Evolutionary conservation across 2,329 filamentous ascomycete genomes (phyloP), one percentile per base, ranked within the genome.

Genomic region (Penicillium sp.): DNA sequence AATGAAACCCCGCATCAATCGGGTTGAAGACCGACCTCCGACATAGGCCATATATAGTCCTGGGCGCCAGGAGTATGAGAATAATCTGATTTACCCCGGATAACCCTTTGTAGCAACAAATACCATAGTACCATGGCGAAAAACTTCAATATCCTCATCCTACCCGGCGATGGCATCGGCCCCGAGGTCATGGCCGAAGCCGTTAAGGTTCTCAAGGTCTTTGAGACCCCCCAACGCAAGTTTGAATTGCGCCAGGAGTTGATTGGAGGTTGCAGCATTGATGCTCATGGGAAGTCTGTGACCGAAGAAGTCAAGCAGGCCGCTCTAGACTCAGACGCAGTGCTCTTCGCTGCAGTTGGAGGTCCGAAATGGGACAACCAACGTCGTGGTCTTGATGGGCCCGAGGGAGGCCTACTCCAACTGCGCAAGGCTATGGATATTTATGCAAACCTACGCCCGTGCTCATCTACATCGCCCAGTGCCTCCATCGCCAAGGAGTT

Each of bases 371-470:
- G 91, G 91, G 91, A 92, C 64, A 91, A 89, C 49, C 64, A 66
- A 19, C 69, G 73, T 12, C 64, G 64, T 27, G 90, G 89, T 62
- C 79, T 86, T 48, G 88, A 96, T 60, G 89, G 91, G 17, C 92
- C 92, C 0, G 93, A 96, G 74, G 90, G 95, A 74, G 93, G 92
- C 53, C 85, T 96, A 65, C 84, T 97, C 57, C 85, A 82, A 68
- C 86, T 97, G 54, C 89, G 92, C 75, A 95, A 92, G 78, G 89
- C 93, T 76, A 88, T 96, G 81, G 83, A 86, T 70, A 90, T 92
- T 54, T 96, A 93, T 78, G 93, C 91, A 60, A 96, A 97, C 82
- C 84, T 97, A 58, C 86, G 92, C 8, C 93, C 92, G 7, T 96
- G 73, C 54, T 69, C 70, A 6, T 91, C 83, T 89, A 88, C 82